Evolutionary conservation across 768 basidiomycete species (phyloP).

Genomic region (Steccherinum ochraceum): DNA sequence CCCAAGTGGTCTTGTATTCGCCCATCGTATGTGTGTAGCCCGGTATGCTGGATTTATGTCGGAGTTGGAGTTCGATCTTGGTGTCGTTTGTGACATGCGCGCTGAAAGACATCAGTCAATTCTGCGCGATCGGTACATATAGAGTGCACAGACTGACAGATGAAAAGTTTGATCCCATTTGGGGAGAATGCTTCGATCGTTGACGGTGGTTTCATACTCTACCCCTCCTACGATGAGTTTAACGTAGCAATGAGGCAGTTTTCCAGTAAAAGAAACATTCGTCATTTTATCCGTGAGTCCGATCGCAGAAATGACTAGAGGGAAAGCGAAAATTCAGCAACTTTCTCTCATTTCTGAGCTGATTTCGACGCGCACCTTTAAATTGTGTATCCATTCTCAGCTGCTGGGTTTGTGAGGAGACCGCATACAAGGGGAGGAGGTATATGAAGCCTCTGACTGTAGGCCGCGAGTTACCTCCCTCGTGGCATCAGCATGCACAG

Average conservation of each 20-base stretch:
- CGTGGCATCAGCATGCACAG: no score
- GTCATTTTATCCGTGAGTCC: neutral
- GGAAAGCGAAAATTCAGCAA: neutral
- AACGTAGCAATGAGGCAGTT: neutral
- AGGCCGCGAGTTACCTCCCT: no score
- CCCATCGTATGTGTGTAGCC: neutral
- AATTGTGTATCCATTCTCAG: no score
- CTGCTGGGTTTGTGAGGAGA: no score
- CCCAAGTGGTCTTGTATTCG: neutral
- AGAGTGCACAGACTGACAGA: neutral
- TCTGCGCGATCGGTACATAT: neutral
- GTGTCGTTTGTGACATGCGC: neutral
- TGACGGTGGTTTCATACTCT: neutral
- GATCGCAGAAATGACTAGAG: neutral
- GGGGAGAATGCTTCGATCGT: neutral
- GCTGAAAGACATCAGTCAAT: neutral
- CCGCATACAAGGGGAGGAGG: no score
- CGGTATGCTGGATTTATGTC: neutral
- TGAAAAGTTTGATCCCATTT: neutral
- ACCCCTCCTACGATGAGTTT: neutral
- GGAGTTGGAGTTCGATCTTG: neutral
- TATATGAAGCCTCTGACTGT: no score
- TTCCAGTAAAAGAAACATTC: neutral
- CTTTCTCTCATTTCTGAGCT: neutral
- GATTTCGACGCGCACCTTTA: neutral